A percentile compares a stretch with the other conserved stretches of the same genome.
phyloP scores from a whole-genome alignment of 306 rosid species.

The Dalbergia cultrata region DNA sequence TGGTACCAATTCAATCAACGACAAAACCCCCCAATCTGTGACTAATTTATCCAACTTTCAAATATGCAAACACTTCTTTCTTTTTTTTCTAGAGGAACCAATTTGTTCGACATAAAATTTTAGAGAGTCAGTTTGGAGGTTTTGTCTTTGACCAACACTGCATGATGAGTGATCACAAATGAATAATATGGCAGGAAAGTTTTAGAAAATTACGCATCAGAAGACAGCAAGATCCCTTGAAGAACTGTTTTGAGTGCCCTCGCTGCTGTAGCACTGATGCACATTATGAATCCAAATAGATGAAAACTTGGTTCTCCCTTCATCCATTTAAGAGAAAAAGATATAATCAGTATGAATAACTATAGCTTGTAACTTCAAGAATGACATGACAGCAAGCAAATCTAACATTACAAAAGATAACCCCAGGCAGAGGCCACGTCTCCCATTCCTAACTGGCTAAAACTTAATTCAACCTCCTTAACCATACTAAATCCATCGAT shows the following conservation, averaged over 20 bases:
- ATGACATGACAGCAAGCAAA: constrained; percentile 14
- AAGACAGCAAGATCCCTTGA: constrained; percentile 64
- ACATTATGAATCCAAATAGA: constrained; percentile 64
- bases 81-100: too few species aligned
- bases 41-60: too few species aligned
- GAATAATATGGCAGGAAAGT: constrained; percentile 37
- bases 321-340: constrained; percentile 45
- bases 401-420: constrained; percentile 7
- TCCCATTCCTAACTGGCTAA: constrained; percentile 3
- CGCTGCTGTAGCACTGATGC: constrained; percentile 61
- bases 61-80: too few species aligned
- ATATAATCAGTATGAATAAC: neutral
- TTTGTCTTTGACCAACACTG: too few species aligned
- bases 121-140: too few species aligned
- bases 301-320: constrained; percentile 69
- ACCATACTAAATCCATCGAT: too few species aligned
- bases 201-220: constrained; percentile 55
- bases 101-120: too few species aligned
- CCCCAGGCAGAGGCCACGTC: neutral
- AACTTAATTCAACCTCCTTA: neutral
- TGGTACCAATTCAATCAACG: constrained; percentile 14
- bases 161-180: constrained; percentile 13
- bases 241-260: constrained; percentile 65
- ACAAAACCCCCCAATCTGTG: too few species aligned
- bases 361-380: neutral